Percentiles rank a stretch among this genome's conserved stretches.
Conservation (phyloP, 2,329 filamentous ascomycete genomes). For the Neurospora sp. region DNA sequence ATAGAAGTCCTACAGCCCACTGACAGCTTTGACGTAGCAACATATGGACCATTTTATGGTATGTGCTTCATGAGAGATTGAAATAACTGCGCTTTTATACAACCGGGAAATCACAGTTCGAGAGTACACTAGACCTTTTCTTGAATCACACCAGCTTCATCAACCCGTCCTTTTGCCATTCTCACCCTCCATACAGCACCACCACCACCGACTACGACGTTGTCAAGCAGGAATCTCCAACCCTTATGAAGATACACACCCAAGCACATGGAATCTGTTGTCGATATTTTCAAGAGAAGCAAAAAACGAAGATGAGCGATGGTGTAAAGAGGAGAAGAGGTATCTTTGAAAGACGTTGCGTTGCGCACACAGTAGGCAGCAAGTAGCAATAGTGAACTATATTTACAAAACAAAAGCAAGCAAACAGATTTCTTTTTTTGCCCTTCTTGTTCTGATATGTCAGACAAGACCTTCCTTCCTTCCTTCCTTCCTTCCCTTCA, state of each 20-base stretch:
- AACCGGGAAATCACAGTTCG: background rate
- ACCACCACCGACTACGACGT: too few relatives aligned
- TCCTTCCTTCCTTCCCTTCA: background rate
- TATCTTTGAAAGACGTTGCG: background rate
- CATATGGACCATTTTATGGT: background rate
- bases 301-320: background rate
- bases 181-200: too few relatives aligned
- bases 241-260: too few relatives aligned
- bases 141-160: too few relatives aligned
- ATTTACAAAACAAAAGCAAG: background rate
- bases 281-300: too few relatives aligned
- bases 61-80: background rate
- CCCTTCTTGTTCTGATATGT: too few relatives aligned
- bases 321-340: background rate
- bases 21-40: background rate
- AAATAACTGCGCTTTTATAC: background rate
- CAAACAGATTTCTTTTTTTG: background rate
- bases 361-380: background rate
- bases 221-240: too few relatives aligned
- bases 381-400: background rate
- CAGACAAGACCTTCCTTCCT: background rate
- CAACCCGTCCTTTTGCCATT: too few relatives aligned
- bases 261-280: too few relatives aligned
- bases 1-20: background rate
- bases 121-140: too few relatives aligned